Evolutionary conservation across 2,329 filamentous ascomycete genomes (phyloP), one percentile per base, ranked within the genome.

Genomic region (Apiospora phragmitis): DNA sequence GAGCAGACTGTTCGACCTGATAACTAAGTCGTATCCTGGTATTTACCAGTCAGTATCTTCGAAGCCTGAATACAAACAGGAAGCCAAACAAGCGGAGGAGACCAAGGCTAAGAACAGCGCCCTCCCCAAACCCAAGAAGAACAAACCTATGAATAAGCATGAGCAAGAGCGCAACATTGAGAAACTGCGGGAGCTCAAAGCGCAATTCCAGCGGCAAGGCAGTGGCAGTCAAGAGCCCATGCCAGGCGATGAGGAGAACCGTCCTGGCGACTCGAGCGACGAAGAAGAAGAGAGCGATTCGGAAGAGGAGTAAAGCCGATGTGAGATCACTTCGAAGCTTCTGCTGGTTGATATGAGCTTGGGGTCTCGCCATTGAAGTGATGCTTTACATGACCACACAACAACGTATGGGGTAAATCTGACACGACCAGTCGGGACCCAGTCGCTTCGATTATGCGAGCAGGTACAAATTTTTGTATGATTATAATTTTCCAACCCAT

Each of bases 121-220:
- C 29, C 83, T 82, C 35, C 82, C 82, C 73, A 90, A 90, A 81
- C 87, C 88, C 69, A 91, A 90, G 83, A 92, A 92, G 85, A 92
- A 93, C 80, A 93, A 93, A 84, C 91, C 91, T 1, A 93, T 93
- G 91, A 91, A 89, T 81, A 92, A 92, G 81, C 83, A 84, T 43
- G 91, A 93, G 80, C 91, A 93, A 81, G 90, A 92, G 77, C 85
- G 87, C 55, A 90, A 89, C 74, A 91, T 93, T 76, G 85, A 87
- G 74, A 85, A 89, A 78, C 85, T 93, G 32, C 86, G 89, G 74
- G 86, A 88, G 77, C 86, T 90, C 73, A 84, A 91, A 74, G 85
- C 84, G n/a, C 80, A 85, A 70, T 86, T 85, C 71, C 80, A 81
- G 71, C 81, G 84, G 4, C 80, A 82, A 74, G 79, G 84, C 72